Percentiles rank a stretch among this genome's conserved stretches.
Conservation (phyloP, 371 early-diverging fungal genomes). For the Syncephalastrum racemosum region DNA sequence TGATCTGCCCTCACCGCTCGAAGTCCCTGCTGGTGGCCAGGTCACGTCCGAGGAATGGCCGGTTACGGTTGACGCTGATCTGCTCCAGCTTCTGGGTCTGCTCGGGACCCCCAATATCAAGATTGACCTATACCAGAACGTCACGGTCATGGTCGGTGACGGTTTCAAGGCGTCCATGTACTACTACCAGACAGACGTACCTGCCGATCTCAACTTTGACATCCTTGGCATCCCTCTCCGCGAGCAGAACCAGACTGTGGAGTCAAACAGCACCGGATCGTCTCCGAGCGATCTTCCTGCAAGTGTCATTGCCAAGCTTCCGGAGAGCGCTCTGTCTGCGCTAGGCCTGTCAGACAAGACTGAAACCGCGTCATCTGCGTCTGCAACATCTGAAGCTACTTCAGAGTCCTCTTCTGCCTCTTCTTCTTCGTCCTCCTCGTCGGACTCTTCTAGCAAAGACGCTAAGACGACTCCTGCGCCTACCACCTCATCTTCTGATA, state of each 20-base stretch:
- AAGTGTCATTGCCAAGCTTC: background rate
- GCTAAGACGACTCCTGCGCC: too few species aligned
- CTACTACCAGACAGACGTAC: constrained; percentile 32
- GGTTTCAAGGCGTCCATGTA: constrained; percentile 30
- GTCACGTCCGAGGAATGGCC: constrained; percentile 21
- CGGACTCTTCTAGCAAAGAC: too few species aligned
- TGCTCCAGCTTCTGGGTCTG: constrained; percentile 13
- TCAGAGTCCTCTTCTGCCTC: too few species aligned
- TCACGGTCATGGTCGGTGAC: constrained; percentile 34
- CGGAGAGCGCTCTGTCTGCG: constrained; percentile 4
- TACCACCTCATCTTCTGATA: too few species aligned
- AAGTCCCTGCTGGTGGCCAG: constrained; percentile 25
- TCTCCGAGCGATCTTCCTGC: too few species aligned
- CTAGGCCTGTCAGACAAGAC: background rate
- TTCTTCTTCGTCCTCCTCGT: too few species aligned
- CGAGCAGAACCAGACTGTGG: background rate
- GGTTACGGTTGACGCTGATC: constrained; percentile 14
- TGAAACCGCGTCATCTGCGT: too few species aligned
- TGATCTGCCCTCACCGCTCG: constrained; percentile 21
- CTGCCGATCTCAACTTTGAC: constrained; percentile 3
- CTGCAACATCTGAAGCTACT: too few species aligned
- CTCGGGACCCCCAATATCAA: constrained; percentile 14
- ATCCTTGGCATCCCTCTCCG: constrained; percentile 3
- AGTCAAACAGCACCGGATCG: too few species aligned
- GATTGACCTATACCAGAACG: constrained; percentile 37